Conservation (phyloP, 768 basidiomycete species). For the Lactarius hatsudake region DNA sequence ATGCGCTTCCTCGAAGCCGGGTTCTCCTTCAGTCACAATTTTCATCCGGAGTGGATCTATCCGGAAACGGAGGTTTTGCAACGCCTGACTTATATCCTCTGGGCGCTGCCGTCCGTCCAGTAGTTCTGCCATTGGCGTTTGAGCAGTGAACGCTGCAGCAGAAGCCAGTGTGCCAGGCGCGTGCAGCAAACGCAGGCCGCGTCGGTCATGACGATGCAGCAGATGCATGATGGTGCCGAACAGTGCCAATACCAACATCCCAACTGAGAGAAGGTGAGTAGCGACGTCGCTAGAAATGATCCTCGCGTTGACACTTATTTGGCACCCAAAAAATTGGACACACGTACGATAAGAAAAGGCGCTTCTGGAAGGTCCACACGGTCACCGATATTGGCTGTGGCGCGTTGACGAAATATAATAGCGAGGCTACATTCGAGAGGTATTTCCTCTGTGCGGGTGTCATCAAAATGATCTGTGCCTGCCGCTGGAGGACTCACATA, state of each 20-base stretch:
- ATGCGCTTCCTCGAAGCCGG: slow-evolving; percentile 39
- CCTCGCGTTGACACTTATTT: neutral
- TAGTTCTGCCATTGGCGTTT: slow-evolving; percentile 47
- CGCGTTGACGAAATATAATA: slow-evolving; percentile 48
- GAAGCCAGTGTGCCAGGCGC: slow-evolving; percentile 54
- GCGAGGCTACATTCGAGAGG: slow-evolving; percentile 47
- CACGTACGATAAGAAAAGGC: slow-evolving; percentile 49
- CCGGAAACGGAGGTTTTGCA: slow-evolving; percentile 48
- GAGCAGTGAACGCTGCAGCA: slow-evolving; percentile 52
- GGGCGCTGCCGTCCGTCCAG: slow-evolving; percentile 40
- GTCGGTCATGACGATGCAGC: slow-evolving; percentile 46
- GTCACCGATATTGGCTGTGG: slow-evolving; percentile 39
- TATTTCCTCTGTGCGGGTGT: slow-evolving; percentile 40
- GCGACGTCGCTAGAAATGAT: slow-evolving; percentile 38
- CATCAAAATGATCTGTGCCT: neutral
- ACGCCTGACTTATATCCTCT: slow-evolving; percentile 41
- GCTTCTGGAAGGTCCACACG: slow-evolving; percentile 44
- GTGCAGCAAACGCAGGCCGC: slow-evolving; percentile 44
- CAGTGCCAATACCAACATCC: slow-evolving; percentile 45
- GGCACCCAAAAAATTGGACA: neutral
- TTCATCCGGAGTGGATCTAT: slow-evolving; percentile 49
- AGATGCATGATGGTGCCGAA: slow-evolving; percentile 45
- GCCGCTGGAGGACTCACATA: slow-evolving; percentile 42
- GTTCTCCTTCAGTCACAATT: slow-evolving; percentile 54
- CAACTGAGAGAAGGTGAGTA: slow-evolving; percentile 42